Conservation (phyloP, 2,329 filamentous ascomycete genomes). For the Colletotrichum horii region DNA sequence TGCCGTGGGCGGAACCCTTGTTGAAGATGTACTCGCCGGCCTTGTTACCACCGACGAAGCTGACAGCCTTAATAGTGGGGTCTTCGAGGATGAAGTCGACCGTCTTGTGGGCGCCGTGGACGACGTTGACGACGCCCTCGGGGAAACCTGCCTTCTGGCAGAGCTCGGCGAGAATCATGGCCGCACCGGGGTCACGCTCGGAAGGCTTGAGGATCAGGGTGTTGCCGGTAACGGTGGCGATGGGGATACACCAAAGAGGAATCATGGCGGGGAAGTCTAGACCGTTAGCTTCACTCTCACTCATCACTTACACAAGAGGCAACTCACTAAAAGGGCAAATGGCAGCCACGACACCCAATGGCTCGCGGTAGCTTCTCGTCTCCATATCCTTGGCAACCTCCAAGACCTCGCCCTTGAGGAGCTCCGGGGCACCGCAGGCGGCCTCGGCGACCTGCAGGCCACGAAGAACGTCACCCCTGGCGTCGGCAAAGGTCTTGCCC, state of each 20-base stretch:
- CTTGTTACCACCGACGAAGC: conserved; percentile 87
- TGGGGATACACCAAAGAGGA: conserved; percentile 87
- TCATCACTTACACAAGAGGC: neutral
- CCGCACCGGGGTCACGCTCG: conserved; percentile 82
- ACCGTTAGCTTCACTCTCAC: conserved; percentile 6
- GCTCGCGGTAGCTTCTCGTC: conserved; percentile 82
- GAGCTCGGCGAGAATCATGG: conserved; percentile 85
- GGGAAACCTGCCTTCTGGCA: conserved; percentile 83
- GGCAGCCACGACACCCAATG: conserved; percentile 79
- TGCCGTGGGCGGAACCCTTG: conserved; percentile 81
- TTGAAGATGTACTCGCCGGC: conserved; percentile 87
- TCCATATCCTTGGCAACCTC: conserved; percentile 93
- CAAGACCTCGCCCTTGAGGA: conserved; percentile 82
- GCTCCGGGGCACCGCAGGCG: conserved; percentile 78
- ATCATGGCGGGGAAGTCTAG: conserved; percentile 93
- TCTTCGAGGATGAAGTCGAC: conserved; percentile 89
- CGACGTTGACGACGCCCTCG: conserved; percentile 80
- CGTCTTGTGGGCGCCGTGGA: conserved; percentile 80
- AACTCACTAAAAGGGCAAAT: conserved; percentile 85
- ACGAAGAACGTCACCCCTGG: conserved; percentile 80
- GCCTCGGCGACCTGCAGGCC: conserved; percentile 87
- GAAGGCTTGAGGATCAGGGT: conserved; percentile 86
- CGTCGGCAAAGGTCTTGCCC: conserved; percentile 87
- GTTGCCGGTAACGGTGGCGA: conserved; percentile 84
- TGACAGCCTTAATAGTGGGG: conserved; percentile 84